These are phyloP conservation scores for Microsporum ferrugineum DNA, from an alignment of 2,329 filamentous ascomycete species.

Conservation along the genomic window DNA sequence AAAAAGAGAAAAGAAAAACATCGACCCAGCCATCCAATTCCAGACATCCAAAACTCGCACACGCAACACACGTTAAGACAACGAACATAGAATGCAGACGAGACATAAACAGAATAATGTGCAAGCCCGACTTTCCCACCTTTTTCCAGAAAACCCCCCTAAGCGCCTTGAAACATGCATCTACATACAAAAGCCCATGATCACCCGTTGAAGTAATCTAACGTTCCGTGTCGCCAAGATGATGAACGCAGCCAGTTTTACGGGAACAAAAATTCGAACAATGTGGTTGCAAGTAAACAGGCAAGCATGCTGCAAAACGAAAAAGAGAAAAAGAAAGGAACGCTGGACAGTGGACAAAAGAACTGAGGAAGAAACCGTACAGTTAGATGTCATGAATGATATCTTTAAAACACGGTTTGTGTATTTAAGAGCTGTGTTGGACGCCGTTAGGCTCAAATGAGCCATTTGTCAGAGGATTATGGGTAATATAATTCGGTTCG, in stretches of 20 bases:
- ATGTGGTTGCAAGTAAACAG: neutral
- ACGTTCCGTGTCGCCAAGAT: neutral
- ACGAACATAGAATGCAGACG: neutral
- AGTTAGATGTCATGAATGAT: neutral
- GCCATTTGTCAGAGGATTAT: conserved; percentile 1
- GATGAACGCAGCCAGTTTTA: neutral
- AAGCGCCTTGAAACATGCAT: conserved; percentile 3
- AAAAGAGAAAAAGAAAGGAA: neutral
- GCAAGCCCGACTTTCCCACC: neutral
- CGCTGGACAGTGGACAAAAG: neutral
- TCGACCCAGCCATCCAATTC: neutral
- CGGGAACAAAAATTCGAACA: neutral
- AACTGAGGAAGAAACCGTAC: neutral
- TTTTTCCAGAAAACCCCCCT: neutral
- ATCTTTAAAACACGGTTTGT: neutral
- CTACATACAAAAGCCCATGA: conserved; percentile 1
- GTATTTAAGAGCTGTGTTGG: neutral
- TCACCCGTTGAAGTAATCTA: conserved; percentile 1
- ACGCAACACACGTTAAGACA: neutral
- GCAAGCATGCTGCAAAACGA: neutral
- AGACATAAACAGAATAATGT: neutral
- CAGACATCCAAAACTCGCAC: neutral
- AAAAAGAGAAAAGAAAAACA: neutral
- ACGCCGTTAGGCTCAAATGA: neutral
- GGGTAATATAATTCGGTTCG: neutral